phyloP scores from a whole-genome alignment of 2,329 filamentous ascomycete species.

The Sarocladium brachiariae region DNA sequence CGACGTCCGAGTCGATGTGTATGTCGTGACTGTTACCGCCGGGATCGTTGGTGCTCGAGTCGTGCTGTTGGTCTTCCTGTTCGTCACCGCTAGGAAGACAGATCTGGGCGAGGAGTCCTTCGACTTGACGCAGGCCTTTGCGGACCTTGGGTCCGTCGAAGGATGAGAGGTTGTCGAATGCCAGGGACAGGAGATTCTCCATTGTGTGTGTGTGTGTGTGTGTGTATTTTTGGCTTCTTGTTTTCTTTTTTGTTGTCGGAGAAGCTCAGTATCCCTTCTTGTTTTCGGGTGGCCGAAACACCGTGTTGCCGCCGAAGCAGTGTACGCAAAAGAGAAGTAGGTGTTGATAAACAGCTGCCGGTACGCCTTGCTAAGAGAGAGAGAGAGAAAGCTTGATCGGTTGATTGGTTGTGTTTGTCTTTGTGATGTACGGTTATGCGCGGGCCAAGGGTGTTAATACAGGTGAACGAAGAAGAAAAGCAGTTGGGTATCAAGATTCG shows the following conservation, averaged over 20 bases:
- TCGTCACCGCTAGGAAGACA: conserved; percentile 58
- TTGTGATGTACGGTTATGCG: background rate
- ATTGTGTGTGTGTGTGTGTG: conserved; percentile 54
- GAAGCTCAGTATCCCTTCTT: too few species aligned
- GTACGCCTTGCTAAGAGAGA: conserved; percentile 6
- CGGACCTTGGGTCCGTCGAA: conserved; percentile 84
- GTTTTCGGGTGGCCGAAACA: too few species aligned
- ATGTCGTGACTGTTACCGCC: conserved; percentile 4
- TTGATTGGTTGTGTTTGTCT: background rate
- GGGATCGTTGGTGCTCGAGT: background rate
- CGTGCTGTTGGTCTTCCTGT: conserved; percentile 29
- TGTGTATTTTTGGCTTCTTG: conserved; percentile 1
- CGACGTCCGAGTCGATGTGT: conserved; percentile 12
- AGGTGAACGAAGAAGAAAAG: conserved; percentile 22
- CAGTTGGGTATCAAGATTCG: conserved; percentile 15
- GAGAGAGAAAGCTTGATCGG: too few species aligned
- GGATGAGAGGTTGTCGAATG: conserved; percentile 94
- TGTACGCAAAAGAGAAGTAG: conserved; percentile 11
- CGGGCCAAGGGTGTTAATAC: conserved; percentile 20
- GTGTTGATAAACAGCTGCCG: conserved; percentile 6
- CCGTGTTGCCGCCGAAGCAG: too few species aligned
- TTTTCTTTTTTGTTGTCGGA: background rate
- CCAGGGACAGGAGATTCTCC: conserved; percentile 86
- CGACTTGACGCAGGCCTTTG: conserved; percentile 89
- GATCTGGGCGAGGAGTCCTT: conserved; percentile 89